Conservation (phyloP, 352 stramenopile genomes). For the Thalassiosira delicatula region DNA sequence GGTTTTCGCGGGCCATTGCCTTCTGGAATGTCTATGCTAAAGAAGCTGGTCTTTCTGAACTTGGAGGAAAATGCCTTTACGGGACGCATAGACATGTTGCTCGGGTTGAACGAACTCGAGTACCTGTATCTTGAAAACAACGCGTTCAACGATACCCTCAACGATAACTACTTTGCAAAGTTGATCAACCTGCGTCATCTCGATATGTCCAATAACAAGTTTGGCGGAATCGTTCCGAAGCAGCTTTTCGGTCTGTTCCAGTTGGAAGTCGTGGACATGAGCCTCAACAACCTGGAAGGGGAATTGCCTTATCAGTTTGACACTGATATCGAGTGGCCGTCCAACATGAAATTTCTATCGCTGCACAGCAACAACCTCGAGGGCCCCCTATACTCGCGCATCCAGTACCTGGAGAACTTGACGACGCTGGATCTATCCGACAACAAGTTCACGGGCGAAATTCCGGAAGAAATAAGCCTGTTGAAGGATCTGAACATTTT, state of each 20-base stretch:
- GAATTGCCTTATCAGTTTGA: conserved; percentile 28
- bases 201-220: conserved; percentile 42
- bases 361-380: conserved; percentile 69
- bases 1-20: conserved; percentile 37
- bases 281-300: conserved; percentile 39
- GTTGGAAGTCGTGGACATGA: conserved; percentile 58
- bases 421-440: conserved; percentile 70
- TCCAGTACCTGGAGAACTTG: conserved; percentile 58
- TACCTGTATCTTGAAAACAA: conserved; percentile 60
- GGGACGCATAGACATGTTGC: conserved; percentile 35
- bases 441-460: conserved; percentile 62
- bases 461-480: conserved; percentile 52
- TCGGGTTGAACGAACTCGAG: conserved; percentile 48
- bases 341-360: conserved; percentile 61
- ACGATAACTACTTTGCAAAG: conserved; percentile 50
- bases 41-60: conserved; percentile 31
- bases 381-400: conserved; percentile 53
- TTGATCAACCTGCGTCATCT: conserved; percentile 38
- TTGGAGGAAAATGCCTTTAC: conserved; percentile 50
- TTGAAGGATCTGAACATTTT: conserved; percentile 56
- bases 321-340: conserved; percentile 28
- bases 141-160: conserved; percentile 41
- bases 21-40: conserved; percentile 18
- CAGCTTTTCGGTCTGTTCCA: conserved; percentile 55
- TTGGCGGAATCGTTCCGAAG: conserved; percentile 39